phyloP scores from a whole-genome alignment of 2,329 filamentous ascomycete species.

The Aspergillus nomiae region DNA sequence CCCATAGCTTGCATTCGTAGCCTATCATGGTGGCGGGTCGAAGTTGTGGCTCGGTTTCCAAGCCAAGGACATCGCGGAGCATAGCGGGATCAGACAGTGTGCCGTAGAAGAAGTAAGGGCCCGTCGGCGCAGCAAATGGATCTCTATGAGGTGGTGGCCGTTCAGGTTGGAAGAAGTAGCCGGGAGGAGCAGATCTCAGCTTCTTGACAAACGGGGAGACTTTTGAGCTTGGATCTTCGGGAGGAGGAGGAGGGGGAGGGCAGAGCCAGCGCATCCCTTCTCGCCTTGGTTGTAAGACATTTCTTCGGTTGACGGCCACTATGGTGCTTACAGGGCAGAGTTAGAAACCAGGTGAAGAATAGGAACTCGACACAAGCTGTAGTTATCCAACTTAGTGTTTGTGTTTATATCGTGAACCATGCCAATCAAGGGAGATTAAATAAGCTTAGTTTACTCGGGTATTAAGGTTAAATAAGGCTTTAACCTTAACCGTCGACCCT shows the following conservation, averaged over 20 bases:
- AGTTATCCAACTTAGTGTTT: no score
- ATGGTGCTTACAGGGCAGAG: no score
- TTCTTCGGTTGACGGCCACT: no score
- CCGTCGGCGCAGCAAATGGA: constrained; percentile 15
- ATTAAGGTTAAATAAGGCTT: no score
- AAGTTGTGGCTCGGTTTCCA: constrained; percentile 21
- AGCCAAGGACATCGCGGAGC: constrained; percentile 25
- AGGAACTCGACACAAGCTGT: no score
- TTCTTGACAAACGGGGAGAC: constrained; percentile 18
- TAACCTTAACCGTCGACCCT: no score
- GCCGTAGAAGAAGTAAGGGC: constrained; percentile 42
- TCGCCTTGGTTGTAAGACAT: not conserved
- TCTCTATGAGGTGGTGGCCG: constrained; percentile 1
- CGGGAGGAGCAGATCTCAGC: constrained; percentile 15
- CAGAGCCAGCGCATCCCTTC: not conserved
- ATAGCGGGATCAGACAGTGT: constrained; percentile 34
- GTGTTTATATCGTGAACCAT: no score
- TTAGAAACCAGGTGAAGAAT: no score
- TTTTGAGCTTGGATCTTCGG: constrained; percentile 13
- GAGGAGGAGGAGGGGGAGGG: constrained; percentile 13
- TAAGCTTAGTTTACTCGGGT: no score
- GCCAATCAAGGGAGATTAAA: no score
- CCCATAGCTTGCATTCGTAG: constrained; percentile 32
- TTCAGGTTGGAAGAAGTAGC: constrained; percentile 13
- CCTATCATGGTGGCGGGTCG: constrained; percentile 26